These are phyloP conservation scores for Ilyonectria destructans DNA, from an alignment of 2,329 filamentous ascomycete species.

Conservation along the genomic window DNA sequence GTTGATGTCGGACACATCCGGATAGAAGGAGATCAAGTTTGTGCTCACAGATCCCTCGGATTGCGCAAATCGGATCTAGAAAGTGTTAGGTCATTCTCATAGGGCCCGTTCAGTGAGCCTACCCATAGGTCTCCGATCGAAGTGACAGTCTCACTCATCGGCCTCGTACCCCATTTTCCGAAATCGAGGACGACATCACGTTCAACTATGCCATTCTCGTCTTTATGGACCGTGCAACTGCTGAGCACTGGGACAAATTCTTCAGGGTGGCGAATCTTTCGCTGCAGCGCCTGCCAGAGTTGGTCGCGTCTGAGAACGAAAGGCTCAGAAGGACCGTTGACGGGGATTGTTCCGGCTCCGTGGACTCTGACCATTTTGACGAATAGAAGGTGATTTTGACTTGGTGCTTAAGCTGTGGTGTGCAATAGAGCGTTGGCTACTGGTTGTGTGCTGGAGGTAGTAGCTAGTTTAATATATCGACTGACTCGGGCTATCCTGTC, in stretches of 20 bases:
- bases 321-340: conserved; percentile 14
- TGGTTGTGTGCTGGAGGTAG: too few relatives aligned
- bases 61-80: conserved; percentile 15
- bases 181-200: conserved; percentile 2
- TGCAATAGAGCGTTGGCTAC: too few relatives aligned
- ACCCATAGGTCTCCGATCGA: conserved; percentile 19
- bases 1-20: background rate
- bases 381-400: too few relatives aligned
- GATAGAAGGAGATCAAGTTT: conserved; percentile 14
- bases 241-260: conserved; percentile 19
- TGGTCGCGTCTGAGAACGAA: conserved; percentile 11
- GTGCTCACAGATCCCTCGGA: conserved; percentile 20
- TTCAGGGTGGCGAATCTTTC: conserved; percentile 14
- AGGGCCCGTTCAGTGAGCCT: background rate
- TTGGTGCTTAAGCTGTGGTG: too few relatives aligned
- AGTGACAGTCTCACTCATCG: conserved; percentile 14
- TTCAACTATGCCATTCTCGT: conserved; percentile 17
- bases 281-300: conserved; percentile 21
- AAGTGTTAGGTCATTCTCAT: background rate
- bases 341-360: conserved; percentile 13
- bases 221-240: conserved; percentile 16
- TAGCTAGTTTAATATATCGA: too few relatives aligned
- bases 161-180: background rate
- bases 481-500: too few relatives aligned
- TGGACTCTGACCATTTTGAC: conserved; percentile 10